Evolutionary conservation across 108 stramenopile species (phyloP).

Genomic region (Skeletonema costatum): DNA sequence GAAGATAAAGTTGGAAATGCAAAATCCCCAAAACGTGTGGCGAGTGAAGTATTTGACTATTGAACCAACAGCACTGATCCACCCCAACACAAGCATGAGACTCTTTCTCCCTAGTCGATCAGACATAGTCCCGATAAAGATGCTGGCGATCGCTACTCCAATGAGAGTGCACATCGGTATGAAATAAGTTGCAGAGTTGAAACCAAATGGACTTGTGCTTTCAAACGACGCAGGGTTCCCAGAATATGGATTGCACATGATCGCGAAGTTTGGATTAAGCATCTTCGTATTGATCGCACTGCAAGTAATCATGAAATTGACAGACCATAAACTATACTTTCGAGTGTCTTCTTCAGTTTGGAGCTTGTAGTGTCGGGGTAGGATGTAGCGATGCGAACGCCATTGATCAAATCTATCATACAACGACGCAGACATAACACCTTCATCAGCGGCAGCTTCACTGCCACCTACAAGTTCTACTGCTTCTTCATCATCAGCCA

Average conservation of each 20-base stretch:
- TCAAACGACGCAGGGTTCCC: neutral
- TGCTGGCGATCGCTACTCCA: slow-evolving; percentile 54
- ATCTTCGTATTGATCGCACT: slow-evolving; percentile 53
- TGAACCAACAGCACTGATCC: slow-evolving; percentile 37
- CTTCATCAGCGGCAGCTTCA: neutral
- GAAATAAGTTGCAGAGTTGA: slow-evolving; percentile 62
- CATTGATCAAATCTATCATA: slow-evolving; percentile 1
- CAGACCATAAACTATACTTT: slow-evolving; percentile 24
- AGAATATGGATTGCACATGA: slow-evolving; percentile 31
- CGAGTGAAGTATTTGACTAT: slow-evolving; percentile 44
- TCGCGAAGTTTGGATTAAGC: slow-evolving; percentile 55
- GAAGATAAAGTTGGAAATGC: slow-evolving; percentile 39
- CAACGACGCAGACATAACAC: neutral
- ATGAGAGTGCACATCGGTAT: slow-evolving; percentile 50
- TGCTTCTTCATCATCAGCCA: neutral
- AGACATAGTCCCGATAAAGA: slow-evolving; percentile 38
- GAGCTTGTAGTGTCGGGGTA: slow-evolving; percentile 6
- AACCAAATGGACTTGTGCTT: slow-evolving; percentile 51
- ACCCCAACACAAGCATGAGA: slow-evolving; percentile 22
- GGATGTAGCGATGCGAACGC: neutral
- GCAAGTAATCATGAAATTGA: slow-evolving; percentile 37
- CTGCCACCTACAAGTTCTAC: neutral
- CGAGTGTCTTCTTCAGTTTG: slow-evolving; percentile 31
- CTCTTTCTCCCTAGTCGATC: slow-evolving; percentile 50
- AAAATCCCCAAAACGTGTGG: slow-evolving; percentile 57